Evolutionary conservation across 2,329 filamentous ascomycete species (phyloP), one percentile per base, ranked within the genome.

Genomic region (Monilinia fructigena): DNA sequence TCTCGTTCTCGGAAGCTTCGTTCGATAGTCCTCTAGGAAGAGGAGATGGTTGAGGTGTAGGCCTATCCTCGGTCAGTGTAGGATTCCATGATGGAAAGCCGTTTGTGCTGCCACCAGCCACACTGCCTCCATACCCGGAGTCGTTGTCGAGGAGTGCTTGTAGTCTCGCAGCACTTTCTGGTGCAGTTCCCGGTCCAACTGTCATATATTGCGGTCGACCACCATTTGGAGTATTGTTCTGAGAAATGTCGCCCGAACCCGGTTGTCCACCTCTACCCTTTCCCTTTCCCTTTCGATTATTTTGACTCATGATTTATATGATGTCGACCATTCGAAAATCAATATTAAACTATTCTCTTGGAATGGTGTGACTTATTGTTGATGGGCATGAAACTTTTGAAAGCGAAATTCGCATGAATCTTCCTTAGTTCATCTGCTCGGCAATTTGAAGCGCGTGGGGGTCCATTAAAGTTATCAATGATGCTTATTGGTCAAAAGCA

Each of bases 91-190:
- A 74, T 31, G 78, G 75, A 58, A 77, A 73, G 66, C 77, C 75
- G 61, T 77, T 77, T 63, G 80, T 77, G 68, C 85, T 85, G 63
- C 90, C 90, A 68, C 87, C 88, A 40, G 85, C 81, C 60, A 90
- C 83, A 76, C 92, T 97, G 55, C 90, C 90, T 65, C 92, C 93
- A 75, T 98, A 98, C 8, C 94, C 95, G 23, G 94, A 98, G 77
- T 99, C 95, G 67, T 87, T 82, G 69, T 96, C 92, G 65, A 98
- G 82, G 73, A 96, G 85, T 23, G 89, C 87, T 78, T 95, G 91
- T 50, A 98, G 82, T 65, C 88, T 88, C 40, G 90, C 86, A 48
- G 92, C 93, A 76, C 92, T 91, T 75, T 92, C 88, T 26, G 93
- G 93, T 28, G 90, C 88, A 65, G 89, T 88, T 63, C 93, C 93